These are phyloP conservation scores for Eucalyptus polybractea DNA, from an alignment of 345 rosid genomes.

Conservation along the genomic window DNA sequence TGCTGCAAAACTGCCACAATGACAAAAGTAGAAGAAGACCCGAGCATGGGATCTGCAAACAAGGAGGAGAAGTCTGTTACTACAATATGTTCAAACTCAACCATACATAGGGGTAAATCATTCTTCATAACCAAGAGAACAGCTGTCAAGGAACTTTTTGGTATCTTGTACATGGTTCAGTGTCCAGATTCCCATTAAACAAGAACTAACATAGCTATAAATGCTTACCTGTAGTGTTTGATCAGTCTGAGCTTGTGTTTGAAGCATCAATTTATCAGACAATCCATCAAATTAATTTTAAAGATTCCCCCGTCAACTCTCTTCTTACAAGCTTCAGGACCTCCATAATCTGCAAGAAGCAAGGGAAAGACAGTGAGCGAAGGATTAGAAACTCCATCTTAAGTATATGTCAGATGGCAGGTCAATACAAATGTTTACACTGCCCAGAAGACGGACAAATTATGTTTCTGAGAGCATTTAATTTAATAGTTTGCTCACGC, in stretches of 20 bases:
- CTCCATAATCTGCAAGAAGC: slow-evolving; percentile 58
- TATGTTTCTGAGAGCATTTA: not conserved
- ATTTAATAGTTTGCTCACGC: not conserved
- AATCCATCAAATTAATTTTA: not conserved
- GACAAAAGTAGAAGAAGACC: not conserved
- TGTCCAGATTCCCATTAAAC: not conserved
- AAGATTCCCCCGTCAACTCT: slow-evolving; percentile 63
- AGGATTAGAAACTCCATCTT: not conserved
- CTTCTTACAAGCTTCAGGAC: slow-evolving; percentile 68
- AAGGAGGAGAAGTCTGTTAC: not conserved
- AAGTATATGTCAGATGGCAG: not conserved
- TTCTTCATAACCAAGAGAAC: not conserved
- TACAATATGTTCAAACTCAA: not conserved
- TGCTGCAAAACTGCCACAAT: too few species aligned
- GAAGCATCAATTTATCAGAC: not conserved
- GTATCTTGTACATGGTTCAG: not conserved
- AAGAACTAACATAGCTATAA: not conserved
- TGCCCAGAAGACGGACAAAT: not conserved
- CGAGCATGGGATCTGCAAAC: not conserved
- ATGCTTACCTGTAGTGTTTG: not conserved
- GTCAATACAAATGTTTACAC: not conserved
- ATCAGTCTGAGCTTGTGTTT: not conserved
- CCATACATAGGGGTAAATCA: not conserved
- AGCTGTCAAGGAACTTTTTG: not conserved
- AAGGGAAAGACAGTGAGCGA: not conserved